These are phyloP conservation scores for Funneliformis geosporum DNA, from an alignment of 192 early-diverging fungal genomes.

Conservation along the genomic window DNA sequence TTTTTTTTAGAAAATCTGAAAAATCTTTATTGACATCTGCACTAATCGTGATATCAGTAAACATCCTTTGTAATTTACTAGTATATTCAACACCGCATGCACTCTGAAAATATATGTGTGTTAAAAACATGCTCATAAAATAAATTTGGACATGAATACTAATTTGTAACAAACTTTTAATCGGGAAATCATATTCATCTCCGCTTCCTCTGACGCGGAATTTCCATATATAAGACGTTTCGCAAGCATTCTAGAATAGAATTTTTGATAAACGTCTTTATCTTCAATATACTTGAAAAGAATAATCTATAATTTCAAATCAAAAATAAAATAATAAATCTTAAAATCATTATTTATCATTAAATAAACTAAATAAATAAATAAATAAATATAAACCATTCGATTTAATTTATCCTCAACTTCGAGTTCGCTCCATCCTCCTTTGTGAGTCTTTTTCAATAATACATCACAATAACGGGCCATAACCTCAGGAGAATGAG, in stretches of 20 bases:
- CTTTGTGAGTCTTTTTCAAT: constrained; percentile 63
- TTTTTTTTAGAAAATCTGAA: constrained; percentile 45
- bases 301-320: constrained; percentile 46
- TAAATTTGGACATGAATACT: background rate
- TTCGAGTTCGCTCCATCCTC: constrained; percentile 59
- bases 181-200: constrained; percentile 75
- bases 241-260: constrained; percentile 80
- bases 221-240: constrained; percentile 77
- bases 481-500: constrained; percentile 72
- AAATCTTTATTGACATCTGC: constrained; percentile 64
- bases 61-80: constrained; percentile 83
- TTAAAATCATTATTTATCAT: background rate
- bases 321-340: background rate
- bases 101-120: constrained; percentile 39
- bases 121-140: background rate
- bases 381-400: constrained; percentile 47
- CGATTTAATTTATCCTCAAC: constrained; percentile 65
- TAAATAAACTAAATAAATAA: background rate
- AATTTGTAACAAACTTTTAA: constrained; percentile 57
- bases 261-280: constrained; percentile 92
- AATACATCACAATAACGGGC: constrained; percentile 79
- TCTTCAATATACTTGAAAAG: constrained; percentile 89
- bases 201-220: constrained; percentile 77
- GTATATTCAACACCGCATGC: constrained; percentile 87
- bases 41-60: constrained; percentile 81